phyloP scores from a whole-genome alignment of 169 alveolate genomes.

The Plasmodium yoelii region DNA sequence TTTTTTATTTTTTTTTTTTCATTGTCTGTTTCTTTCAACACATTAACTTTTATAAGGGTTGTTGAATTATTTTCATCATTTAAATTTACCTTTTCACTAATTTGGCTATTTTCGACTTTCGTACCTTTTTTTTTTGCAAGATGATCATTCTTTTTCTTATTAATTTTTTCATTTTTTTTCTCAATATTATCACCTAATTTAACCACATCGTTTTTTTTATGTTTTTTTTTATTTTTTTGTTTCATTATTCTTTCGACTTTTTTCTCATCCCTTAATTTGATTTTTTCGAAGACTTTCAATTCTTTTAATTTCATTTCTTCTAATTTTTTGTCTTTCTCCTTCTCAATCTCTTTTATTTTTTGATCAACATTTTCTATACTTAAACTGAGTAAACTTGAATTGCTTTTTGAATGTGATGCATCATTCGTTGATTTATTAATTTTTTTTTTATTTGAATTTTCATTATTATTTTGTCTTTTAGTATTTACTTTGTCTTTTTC shows the following conservation, averaged over 20 bases:
- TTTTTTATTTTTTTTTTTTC: too few species aligned
- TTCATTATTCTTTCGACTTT: constrained; percentile 44
- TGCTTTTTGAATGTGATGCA: neutral
- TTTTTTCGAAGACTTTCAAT: constrained; percentile 51
- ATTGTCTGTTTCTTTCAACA: neutral
- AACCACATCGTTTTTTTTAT: neutral
- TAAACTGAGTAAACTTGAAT: constrained; percentile 14
- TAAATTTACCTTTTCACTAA: neutral
- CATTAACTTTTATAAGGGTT: neutral
- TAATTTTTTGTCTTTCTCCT: constrained; percentile 36
- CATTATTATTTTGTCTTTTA: neutral
- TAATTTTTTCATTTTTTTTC: neutral
- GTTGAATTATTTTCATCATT: neutral
- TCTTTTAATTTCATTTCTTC: constrained; percentile 70
- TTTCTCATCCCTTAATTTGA: constrained; percentile 67
- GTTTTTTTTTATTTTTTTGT: neutral
- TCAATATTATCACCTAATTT: neutral
- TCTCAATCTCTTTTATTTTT: constrained; percentile 21
- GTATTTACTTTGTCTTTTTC: neutral
- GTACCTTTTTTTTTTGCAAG: neutral
- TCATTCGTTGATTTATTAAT: constrained; percentile 8
- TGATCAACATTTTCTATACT: constrained; percentile 20
- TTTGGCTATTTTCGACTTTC: neutral
- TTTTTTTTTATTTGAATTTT: neutral
- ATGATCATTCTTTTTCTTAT: neutral